A percentile compares a stretch with the other conserved stretches of the same genome.
These are phyloP conservation scores for Eimeria acervulina DNA, from an alignment of 169 alveolate species.

Conservation along the genomic window DNA sequence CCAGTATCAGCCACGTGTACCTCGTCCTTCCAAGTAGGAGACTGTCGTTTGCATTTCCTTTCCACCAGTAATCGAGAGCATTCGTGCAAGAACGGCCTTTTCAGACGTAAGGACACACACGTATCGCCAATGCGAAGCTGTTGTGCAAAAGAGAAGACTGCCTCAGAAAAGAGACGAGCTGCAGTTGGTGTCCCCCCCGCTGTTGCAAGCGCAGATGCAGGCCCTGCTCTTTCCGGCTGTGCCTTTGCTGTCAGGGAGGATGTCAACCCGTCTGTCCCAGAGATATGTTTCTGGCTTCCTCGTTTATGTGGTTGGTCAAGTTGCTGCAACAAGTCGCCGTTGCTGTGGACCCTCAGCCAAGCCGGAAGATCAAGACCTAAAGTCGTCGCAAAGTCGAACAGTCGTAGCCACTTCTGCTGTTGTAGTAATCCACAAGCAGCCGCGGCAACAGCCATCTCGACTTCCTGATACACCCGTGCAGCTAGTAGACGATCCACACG, in stretches of 20 bases:
- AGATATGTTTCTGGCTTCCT: background rate
- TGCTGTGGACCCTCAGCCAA: constrained; percentile 68
- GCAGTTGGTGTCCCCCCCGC: constrained; percentile 10
- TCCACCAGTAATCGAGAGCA: background rate
- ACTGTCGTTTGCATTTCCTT: background rate
- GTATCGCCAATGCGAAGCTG: constrained; percentile 39
- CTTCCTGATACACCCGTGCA: constrained; percentile 56
- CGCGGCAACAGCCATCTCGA: constrained; percentile 30
- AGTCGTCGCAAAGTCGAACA: constrained; percentile 65
- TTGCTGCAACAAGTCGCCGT: background rate
- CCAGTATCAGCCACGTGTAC: background rate
- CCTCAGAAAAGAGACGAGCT: constrained; percentile 6
- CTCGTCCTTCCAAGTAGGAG: background rate
- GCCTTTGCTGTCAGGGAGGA: background rate
- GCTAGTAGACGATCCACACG: constrained; percentile 48
- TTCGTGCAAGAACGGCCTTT: background rate
- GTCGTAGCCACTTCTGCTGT: constrained; percentile 79
- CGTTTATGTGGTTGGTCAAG: background rate
- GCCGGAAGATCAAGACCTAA: constrained; percentile 81
- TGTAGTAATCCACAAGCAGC: constrained; percentile 27
- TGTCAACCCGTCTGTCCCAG: background rate
- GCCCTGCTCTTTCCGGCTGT: background rate
- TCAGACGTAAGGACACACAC: background rate
- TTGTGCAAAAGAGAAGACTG: constrained; percentile 39
- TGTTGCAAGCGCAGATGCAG: background rate